A percentile compares a stretch with the other conserved stretches of the same genome.
Evolutionary conservation across 2,329 filamentous ascomycete species (phyloP).

Genomic region (Knoxdaviesia proteae): DNA sequence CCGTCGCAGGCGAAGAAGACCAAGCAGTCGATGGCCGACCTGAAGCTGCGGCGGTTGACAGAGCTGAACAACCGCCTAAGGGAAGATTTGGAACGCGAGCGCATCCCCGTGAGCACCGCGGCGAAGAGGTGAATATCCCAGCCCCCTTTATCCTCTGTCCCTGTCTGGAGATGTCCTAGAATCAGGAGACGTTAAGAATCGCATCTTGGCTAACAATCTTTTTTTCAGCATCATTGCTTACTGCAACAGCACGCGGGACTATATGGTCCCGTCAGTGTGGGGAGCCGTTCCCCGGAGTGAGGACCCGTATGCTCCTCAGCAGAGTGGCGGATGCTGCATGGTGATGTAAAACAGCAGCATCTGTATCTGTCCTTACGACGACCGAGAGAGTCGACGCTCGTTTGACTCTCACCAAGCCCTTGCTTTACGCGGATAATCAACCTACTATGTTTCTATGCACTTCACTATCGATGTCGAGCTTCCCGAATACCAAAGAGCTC

Average conservation of each 20-base stretch:
- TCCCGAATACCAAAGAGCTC: no score
- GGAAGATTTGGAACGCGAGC: slow-evolving; percentile 85
- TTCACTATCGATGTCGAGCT: no score
- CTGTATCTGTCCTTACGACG: no score
- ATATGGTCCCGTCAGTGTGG: slow-evolving; percentile 98
- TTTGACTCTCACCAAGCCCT: no score
- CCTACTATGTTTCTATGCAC: no score
- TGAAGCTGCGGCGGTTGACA: slow-evolving; percentile 88
- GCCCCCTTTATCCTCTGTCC: background rate
- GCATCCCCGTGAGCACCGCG: slow-evolving; percentile 89
- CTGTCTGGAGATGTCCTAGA: background rate
- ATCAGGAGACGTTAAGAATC: background rate
- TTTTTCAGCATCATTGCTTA: slow-evolving; percentile 73
- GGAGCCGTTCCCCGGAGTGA: slow-evolving; percentile 84
- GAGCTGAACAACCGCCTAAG: slow-evolving; percentile 92
- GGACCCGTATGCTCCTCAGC: slow-evolving; percentile 95
- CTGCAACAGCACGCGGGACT: slow-evolving; percentile 94
- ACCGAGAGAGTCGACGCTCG: no score
- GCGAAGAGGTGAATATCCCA: slow-evolving; percentile 48
- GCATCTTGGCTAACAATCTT: background rate
- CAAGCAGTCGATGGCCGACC: slow-evolving; percentile 97
- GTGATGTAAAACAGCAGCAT: slow-evolving; percentile 49
- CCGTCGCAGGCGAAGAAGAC: slow-evolving; percentile 63
- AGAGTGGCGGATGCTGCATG: slow-evolving; percentile 78
- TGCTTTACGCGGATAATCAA: no score